Base-by-base conservation (phyloP, 352 stramenopile species). In the Peronospora destructor region DNA sequence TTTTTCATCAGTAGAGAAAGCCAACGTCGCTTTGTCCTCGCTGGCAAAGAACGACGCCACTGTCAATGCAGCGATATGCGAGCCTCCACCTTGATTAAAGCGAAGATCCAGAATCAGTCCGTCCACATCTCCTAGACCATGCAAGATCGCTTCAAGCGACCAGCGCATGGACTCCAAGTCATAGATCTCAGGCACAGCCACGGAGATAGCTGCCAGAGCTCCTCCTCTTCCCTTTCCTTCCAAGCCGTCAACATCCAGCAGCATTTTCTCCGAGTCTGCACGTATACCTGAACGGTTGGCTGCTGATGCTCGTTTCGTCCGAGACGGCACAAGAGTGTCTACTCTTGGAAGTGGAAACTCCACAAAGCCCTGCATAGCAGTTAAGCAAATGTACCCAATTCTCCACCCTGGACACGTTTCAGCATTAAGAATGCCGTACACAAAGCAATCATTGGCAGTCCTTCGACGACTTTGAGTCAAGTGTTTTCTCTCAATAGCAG, bases 161-260 rank as follows among this genome's bases (percentile, higher is more conserved):
- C 81, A 92, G 12, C 78, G 78, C 78, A 92, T 90, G 6, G 78
- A 83, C 59, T 92, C 81, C n/a, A 92, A 48, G 50, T 92, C 81
- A 49, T 87, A 92, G 14, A 87, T 80, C 59, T 90, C 76, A 0
- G 81, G 81, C 14, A 92, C 78, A 0, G 62, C 36, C 38, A 73
- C 41, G 30, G 56, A 62, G 16, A 53, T 70, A 9, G 44, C 39
- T 2, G 50, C 46, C 19, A 56, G 4, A 48, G 39, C 37, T 53
- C 45, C 25, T 26, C 30, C 33, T 36, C 33, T 48, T 10, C 36
- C 44, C 11, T 47, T 36, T 46, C 19, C 39, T 19, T 29, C 28
- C 41, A 52, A 59, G 10, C 35, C 34, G 21, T 56, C 41, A 33
- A 42, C 45, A 25, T 67, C 57, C 34, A 62, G 28, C 34, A 64